Evolutionary conservation across 1,139 yeast genomes (phyloP), one percentile per base, ranked within the genome.

Genomic region (Zygoascus meyerae): DNA sequence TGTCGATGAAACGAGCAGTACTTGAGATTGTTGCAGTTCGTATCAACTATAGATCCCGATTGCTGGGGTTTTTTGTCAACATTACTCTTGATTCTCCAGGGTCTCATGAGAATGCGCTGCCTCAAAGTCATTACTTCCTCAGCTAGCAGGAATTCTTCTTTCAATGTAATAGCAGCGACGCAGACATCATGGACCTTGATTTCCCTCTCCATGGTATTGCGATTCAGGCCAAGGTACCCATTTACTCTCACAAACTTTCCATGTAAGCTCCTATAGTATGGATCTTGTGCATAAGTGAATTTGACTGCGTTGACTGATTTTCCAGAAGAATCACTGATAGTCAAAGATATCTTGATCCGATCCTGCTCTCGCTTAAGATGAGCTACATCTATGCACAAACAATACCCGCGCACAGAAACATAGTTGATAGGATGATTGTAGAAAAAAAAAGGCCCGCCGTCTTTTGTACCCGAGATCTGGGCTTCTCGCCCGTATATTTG

Each of bases 341-440:
- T 44, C 38, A 34, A 30, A 14, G 40, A 11, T 12, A 42, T 35
- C 29, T 41, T 33, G n/a, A 36, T 14, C 17, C 39, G 34, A 16
- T 34, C 31, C 38, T 42, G 29, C 29, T 17, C 26, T n/a, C 29
- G 12, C 18, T 29, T 28, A 2, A 37, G 11, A 6, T 18, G 6
- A 15, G 29, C 34, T 14, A 28, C 26, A 12, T 50, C 55, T n/a
- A 54, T 46, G n/a, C 38, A 42, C 2, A 52, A 15, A 36, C 60
- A 54, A 35, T 48, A 40, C 3, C 59, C 64, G 18, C 59, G 50
- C 8, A 60, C 41, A 6, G 54, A 36, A 6, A 59, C 60, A 39
- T 54, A 58, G 41, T 54, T 56, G 26, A 61, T 54, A 5, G 64
- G 64, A 36, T 59, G 63, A 48, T 60, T 57, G n/a, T 52, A 47